Evolutionary conservation across 1,139 yeast genomes (phyloP), one percentile per base, ranked within the genome.

Genomic region (Arxiozyma telluris): DNA sequence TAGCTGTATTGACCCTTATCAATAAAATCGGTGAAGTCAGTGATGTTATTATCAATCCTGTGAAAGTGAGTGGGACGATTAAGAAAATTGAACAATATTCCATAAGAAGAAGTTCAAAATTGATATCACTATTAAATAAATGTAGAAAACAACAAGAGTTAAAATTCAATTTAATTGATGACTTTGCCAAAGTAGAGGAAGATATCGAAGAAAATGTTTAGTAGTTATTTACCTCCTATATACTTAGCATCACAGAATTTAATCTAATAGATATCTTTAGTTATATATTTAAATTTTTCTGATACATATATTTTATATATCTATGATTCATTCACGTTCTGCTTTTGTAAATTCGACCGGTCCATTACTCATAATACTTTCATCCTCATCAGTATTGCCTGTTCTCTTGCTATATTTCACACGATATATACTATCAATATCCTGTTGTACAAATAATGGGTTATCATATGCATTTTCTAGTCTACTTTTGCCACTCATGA

Each of bases 1-100:
- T 88, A 59, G 90, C 86, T 0, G 88, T 96, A 0, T 67, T 91
- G 58, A 76, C 87, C 0, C 73, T 86, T 56, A 79, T 89, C n/a
- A 76, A 74, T 48, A 71, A 72, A 34, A 63, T 89, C 1, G 82
- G 76, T 38, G 80, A 78, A n/a, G 66, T 53, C 4, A 57, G 68
- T 41, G 72, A 73, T 4, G 81, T 84, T 11, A 77, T 85, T 5
- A 68, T 90, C 9, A 75, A 83, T 53, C 83, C 88, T 44, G 71
- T 79, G 2, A 84, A 87, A 57, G 83, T 88, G 0, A 84, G 96
- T 63, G 98, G 97, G 0, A 90, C 98, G 0, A 90, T 93, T 48
- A 85, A 84, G 66, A 89, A 89, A 65, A 79, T 95, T 63, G 95
- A 90, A 66, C 78, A 82, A 60, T 80, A 75, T 57, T 84, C 86